These are phyloP conservation scores for Cladophialophora carrionii DNA, from an alignment of 2,329 filamentous ascomycete species.

Conservation along the genomic window DNA sequence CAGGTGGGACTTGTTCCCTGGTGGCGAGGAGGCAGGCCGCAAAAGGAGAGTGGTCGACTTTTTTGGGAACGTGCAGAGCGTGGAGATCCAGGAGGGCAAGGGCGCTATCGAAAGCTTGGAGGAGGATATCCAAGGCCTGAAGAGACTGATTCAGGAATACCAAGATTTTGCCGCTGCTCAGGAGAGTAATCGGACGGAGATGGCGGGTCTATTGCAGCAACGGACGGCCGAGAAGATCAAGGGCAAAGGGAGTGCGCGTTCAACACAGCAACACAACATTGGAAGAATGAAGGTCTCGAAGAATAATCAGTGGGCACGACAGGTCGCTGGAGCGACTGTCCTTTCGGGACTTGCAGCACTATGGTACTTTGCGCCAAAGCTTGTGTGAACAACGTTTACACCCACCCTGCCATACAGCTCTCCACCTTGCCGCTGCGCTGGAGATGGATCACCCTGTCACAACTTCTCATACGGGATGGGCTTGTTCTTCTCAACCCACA, in stretches of 20 bases:
- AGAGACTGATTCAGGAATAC: constrained; percentile 59
- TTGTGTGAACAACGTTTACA: constrained; percentile 27
- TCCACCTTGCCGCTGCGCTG: neutral
- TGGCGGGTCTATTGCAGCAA: constrained; percentile 22
- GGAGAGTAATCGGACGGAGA: constrained; percentile 34
- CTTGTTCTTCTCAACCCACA: constrained; percentile 25
- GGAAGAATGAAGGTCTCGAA: constrained; percentile 31
- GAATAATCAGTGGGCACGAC: constrained; percentile 37
- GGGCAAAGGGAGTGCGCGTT: constrained; percentile 4
- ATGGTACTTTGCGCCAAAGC: constrained; percentile 40
- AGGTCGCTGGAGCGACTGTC: constrained; percentile 39
- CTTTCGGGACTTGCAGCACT: constrained; percentile 40
- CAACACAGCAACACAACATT: constrained; percentile 22
- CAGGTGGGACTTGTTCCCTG: constrained; percentile 91
- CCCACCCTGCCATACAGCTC: neutral
- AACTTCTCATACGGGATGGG: constrained; percentile 14
- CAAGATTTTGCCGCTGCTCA: constrained; percentile 32
- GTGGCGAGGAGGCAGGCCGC: constrained; percentile 75
- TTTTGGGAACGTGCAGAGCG: constrained; percentile 96
- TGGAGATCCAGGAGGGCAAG: constrained; percentile 75
- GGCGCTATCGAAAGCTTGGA: constrained; percentile 58
- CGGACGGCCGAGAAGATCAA: constrained; percentile 19
- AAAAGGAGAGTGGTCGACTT: constrained; percentile 90
- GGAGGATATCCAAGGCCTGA: constrained; percentile 77
- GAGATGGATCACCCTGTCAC: neutral